Base-by-base conservation (phyloP, 2,329 filamentous ascomycete species). In the Venturia effusa region DNA sequence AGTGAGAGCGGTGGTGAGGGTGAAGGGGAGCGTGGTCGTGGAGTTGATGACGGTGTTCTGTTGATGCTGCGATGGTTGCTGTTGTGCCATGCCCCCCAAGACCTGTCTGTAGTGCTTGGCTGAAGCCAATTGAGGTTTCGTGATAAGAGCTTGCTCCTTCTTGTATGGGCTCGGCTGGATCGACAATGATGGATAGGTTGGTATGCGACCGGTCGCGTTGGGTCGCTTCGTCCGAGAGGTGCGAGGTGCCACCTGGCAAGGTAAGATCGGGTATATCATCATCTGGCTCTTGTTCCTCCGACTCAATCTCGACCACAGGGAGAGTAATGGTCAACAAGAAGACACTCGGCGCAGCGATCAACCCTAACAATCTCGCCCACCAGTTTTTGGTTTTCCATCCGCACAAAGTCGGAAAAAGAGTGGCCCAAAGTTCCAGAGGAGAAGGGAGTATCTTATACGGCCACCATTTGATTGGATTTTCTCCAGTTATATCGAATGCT, bases 251-350 rank as follows among this genome's bases (percentile, higher is more conserved):
- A n/a, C 51, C 51, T 37, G 74, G 71, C 4, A 75, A 68, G 63
- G 69, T 72, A 15, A 75, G 66, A 54, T 70, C 73, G 4, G 69
- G 65, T 22, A 73, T 68, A 4, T 81, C 78, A 0, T 73, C 73
- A 5, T 75, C 75, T 3, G 79, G 75, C 15, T 85, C 82, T 5
- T 75, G 75, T 11, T 85, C 82, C 8, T 82, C 72, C 41, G 75
- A 80, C 24, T 84, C 81, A 0, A 84, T 83, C 70, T 97, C 93
- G 6, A 96, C 90, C 0, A 99, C 92, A 0, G 95, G 94, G 4
- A 99, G 75, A 0, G 94, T 99, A 59, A 94, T 85, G 0, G 93
- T 93, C 4, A 99, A 80, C 1, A 97, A 77, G 67, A 99, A 90
- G 43, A 99, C 91, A 69, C 89, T 95, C 0, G 92, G 90, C n/a